Evolutionary conservation across 768 basidiomycete species (phyloP), one percentile per base, ranked within the genome.

Genomic region (Trametes sanguinea): DNA sequence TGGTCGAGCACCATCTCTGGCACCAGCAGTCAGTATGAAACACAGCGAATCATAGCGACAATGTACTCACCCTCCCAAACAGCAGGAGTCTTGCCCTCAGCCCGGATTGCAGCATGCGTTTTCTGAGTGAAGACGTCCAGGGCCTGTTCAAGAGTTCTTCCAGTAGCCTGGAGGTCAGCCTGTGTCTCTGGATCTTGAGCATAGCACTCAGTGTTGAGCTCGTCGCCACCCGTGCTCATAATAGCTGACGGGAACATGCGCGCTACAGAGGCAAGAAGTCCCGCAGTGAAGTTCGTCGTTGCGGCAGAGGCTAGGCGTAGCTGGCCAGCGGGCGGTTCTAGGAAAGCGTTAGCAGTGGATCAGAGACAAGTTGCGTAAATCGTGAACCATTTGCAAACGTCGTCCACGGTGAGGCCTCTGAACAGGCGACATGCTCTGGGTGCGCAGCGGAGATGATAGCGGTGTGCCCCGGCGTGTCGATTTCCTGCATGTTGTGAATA

Each of bases 391-490:
- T 72, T 4, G 76, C 77, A 48, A 68, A 76, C 1, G 65, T 51
- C 4, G 72, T 52, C 76, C 77, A 77, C 1, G 77, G 76, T 11
- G 71, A 61, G 0, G 61, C 63, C 16, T 74, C 65, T 16, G 64
- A 60, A 56, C 81, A 81, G 2, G 80, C 81, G 14, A 83, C 65
- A 43, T 71, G 71, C 13, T 81, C 79, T 0, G 82, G 81, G 54
- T 80, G 76, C 0, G 79, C 71, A 0, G 72, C 55, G 4, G 70
- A 69, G 44, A 82, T 76, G 39, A 72, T 67, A 6, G 76, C 69
- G 4, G 82, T 81, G 64, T 83, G 82, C 3, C 81, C 82, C 5
- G 82, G 82, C 1, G 77, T 80, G 62, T 81, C 82, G 56, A 82
- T 74, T 69, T 81, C 78, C 67, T 68, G 48, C 27, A 46, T 7